Evolutionary conservation across 352 stramenopile genomes (phyloP).

Genomic region (Pythium dissimile): DNA sequence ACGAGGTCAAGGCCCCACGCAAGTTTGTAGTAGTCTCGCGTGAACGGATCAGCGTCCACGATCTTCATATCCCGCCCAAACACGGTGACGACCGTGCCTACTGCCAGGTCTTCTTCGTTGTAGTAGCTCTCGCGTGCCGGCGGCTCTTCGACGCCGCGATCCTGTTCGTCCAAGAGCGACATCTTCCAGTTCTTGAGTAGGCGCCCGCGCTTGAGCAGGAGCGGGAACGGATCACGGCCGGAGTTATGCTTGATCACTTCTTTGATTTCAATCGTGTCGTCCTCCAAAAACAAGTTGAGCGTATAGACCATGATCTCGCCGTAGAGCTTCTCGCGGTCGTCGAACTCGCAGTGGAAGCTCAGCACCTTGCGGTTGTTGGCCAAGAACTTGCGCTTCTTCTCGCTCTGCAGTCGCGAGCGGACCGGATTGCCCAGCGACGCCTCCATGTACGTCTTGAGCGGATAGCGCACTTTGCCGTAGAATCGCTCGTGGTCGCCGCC

Average conservation of each 20-base stretch:
- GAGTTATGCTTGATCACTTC: conserved; percentile 80
- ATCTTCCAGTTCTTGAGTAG: conserved; percentile 69
- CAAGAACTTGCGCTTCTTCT: conserved; percentile 86
- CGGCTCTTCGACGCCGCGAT: conserved; percentile 73
- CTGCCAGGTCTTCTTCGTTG: conserved; percentile 58
- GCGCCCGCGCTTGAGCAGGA: conserved; percentile 58
- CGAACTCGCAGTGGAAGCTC: conserved; percentile 83
- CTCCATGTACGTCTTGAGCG: conserved; percentile 86
- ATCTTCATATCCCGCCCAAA: conserved; percentile 64
- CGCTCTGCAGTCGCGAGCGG: conserved; percentile 54
- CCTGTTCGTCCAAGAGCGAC: conserved; percentile 66
- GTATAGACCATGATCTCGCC: conserved; percentile 78
- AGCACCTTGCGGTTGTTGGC: conserved; percentile 85
- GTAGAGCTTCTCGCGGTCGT: conserved; percentile 76
- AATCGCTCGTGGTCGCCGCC: conserved; percentile 66
- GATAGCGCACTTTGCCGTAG: conserved; percentile 73
- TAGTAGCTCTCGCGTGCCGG: conserved; percentile 64
- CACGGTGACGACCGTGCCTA: conserved; percentile 67
- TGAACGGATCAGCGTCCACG: conserved; percentile 79
- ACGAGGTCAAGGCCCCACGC: conserved; percentile 54
- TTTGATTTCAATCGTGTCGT: conserved; percentile 89
- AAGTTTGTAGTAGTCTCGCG: conserved; percentile 69
- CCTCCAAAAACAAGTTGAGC: conserved; percentile 86
- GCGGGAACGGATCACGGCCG: conserved; percentile 74
- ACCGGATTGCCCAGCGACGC: conserved; percentile 72